Percentiles rank a stretch among this genome's conserved stretches.
These are phyloP conservation scores for Cubamyces sp. DNA, from an alignment of 768 basidiomycete species.

Conservation along the genomic window DNA sequence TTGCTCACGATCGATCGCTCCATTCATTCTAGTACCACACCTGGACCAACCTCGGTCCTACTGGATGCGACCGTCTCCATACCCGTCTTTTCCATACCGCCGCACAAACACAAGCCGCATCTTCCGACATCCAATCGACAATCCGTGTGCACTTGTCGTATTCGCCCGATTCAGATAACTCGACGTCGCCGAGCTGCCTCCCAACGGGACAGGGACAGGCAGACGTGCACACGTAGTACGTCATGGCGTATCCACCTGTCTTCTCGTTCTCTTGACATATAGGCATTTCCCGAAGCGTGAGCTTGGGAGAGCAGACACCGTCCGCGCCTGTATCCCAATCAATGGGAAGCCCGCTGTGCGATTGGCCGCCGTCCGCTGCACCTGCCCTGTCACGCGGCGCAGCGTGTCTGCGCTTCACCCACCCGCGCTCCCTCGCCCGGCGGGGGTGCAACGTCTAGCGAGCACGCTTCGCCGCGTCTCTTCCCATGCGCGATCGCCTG, in stretches of 20 bases:
- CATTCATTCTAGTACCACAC: neutral
- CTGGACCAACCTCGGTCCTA: no score
- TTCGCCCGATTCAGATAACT: no score
- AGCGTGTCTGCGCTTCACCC: constrained; percentile 8
- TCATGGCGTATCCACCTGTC: neutral
- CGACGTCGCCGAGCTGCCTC: no score
- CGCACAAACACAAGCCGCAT: no score
- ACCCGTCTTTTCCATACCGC: no score
- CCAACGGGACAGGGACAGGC: no score
- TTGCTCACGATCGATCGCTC: neutral
- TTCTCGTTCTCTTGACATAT: neutral
- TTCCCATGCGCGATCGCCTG: neutral
- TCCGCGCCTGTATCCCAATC: neutral
- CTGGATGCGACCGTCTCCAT: no score
- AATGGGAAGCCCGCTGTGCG: neutral
- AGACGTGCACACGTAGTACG: neutral
- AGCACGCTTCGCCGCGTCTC: neutral
- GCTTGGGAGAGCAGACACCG: neutral
- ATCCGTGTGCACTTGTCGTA: no score
- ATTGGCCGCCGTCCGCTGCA: neutral
- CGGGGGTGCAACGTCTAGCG: neutral
- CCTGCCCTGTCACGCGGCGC: constrained; percentile 13
- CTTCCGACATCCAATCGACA: no score
- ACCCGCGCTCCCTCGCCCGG: neutral
- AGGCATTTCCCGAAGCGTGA: neutral